Conservation (phyloP, 1,139 yeast genomes). For the Geotrichum macrosporum region DNA sequence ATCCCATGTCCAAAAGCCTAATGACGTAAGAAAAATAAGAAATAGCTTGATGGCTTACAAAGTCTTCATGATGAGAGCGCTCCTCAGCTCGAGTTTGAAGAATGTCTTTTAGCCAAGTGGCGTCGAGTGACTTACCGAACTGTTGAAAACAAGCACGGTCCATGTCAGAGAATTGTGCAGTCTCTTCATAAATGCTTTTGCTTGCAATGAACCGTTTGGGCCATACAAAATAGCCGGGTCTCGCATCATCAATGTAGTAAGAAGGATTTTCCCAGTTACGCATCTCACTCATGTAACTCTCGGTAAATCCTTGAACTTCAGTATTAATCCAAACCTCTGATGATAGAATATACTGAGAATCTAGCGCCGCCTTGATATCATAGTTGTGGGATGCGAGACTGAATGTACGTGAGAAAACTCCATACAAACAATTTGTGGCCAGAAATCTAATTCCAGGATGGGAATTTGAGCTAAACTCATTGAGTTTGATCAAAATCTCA, state of each 20-base stretch:
- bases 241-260: slow-evolving; percentile 42
- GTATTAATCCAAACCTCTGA: slow-evolving; percentile 47
- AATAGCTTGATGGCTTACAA: slow-evolving; percentile 32
- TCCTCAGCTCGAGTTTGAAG: slow-evolving; percentile 45
- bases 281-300: slow-evolving; percentile 52
- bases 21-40: slow-evolving; percentile 29
- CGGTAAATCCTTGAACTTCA: slow-evolving; percentile 39
- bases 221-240: slow-evolving; percentile 81
- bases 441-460: slow-evolving; percentile 62
- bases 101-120: slow-evolving; percentile 56
- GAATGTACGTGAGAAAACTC: slow-evolving; percentile 54
- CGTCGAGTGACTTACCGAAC: slow-evolving; percentile 48
- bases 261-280: slow-evolving; percentile 36
- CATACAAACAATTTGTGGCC: slow-evolving; percentile 54
- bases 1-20: slow-evolving; percentile 29
- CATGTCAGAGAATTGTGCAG: slow-evolving; percentile 39
- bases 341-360: slow-evolving; percentile 25
- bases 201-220: slow-evolving; percentile 53
- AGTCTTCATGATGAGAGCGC: slow-evolving; percentile 37
- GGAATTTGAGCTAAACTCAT: slow-evolving; percentile 53
- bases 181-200: slow-evolving; percentile 32
- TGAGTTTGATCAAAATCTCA: slow-evolving; percentile 47
- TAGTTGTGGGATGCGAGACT: slow-evolving; percentile 56
- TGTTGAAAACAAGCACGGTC: slow-evolving; percentile 44
- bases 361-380: slow-evolving; percentile 40